Evolutionary conservation across 1,284 basidiomycete species (phyloP), one percentile per base, ranked within the genome.

Genomic region (Boletus mariae): DNA sequence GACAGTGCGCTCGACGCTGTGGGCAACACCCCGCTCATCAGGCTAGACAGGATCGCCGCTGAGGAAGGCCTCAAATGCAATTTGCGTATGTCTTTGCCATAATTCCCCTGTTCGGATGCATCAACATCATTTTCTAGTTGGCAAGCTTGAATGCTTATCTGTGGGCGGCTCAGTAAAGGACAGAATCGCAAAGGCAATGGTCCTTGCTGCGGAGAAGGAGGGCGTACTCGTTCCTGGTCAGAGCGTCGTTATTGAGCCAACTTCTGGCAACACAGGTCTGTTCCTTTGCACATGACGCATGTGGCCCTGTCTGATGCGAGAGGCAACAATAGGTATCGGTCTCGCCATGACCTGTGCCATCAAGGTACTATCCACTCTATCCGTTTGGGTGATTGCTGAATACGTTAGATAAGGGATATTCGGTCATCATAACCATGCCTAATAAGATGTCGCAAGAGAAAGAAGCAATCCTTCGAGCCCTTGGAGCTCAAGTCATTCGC

Each of bases 371-470:
- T 44, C 32, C 47, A 44, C 32, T 25, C 8, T 13, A 9, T 31
- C 34, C 26, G 17, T 9, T 6, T 52, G 71, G 69, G 52, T 59
- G 64, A 68, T 65, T 79, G 71, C 87, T 90, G 85, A 89, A 90
- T 87, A 87, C 86, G 75, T 67, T 74, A 86, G 80, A 83, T 83
- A 84, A 90, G 88, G 89, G 88, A 74, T 92, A 91, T 80, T 82
- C 85, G 34, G 87, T 85, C 73, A 94, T 99, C 69, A 99, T 99
- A 71, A 95, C 93, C 53, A 77, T 97, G 68, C 96, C 95, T 46
- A 87, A 94, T 67, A 99, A 98, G 77, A 99, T 98, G 96, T 94
- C 90, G 4, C 73, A 87, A 55, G 95, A 99, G 75, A 99, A 99
- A 73, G 94, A 96, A 74, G 92, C 92, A 10, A 84, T 92, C 38